phyloP scores from a whole-genome alignment of 78 protist species.

The Dictyostelium purpureum region DNA sequence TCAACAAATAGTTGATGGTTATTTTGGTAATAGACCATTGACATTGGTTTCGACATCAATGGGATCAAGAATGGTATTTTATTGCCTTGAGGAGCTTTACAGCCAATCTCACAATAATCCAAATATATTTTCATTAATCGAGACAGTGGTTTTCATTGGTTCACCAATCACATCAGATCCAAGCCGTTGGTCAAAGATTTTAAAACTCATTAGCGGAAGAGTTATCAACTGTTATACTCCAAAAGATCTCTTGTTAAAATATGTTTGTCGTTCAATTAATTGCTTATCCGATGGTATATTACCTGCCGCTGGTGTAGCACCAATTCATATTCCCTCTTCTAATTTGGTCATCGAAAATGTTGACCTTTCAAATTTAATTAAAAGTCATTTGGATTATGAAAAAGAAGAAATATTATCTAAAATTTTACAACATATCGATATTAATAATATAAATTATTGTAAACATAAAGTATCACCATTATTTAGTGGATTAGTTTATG shows the following conservation, averaged over 20 bases:
- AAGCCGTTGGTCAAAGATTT: constrained; percentile 38
- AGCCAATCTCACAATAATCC: constrained; percentile 2
- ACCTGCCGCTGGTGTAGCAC: constrained; percentile 33
- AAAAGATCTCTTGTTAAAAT: constrained; percentile 39
- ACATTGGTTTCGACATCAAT: constrained; percentile 52
- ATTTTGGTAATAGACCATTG: constrained; percentile 62
- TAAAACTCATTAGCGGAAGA: constrained; percentile 25
- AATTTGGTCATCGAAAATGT: constrained; percentile 43
- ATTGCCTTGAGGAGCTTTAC: constrained; percentile 44
- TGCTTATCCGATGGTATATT: constrained; percentile 50
- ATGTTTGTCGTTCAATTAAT: constrained; percentile 61
- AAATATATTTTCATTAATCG: constrained; percentile 15
- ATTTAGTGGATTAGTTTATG: constrained; percentile 55
- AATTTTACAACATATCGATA: constrained; percentile 18
- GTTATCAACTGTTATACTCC: constrained; percentile 41
- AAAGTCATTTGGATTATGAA: constrained; percentile 57
- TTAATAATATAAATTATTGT: constrained; percentile 27
- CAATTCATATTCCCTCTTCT: constrained; percentile 29
- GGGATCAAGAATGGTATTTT: constrained; percentile 52
- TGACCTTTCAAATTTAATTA: constrained; percentile 47
- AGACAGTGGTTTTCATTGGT: constrained; percentile 52
- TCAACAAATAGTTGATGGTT: constrained; percentile 46
- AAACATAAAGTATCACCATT: constrained; percentile 21
- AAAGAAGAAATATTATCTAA: constrained; percentile 8
- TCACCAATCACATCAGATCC: constrained; percentile 39